Conservation (phyloP, 75 land plant genomes). For the Cryptomeria japonica region DNA sequence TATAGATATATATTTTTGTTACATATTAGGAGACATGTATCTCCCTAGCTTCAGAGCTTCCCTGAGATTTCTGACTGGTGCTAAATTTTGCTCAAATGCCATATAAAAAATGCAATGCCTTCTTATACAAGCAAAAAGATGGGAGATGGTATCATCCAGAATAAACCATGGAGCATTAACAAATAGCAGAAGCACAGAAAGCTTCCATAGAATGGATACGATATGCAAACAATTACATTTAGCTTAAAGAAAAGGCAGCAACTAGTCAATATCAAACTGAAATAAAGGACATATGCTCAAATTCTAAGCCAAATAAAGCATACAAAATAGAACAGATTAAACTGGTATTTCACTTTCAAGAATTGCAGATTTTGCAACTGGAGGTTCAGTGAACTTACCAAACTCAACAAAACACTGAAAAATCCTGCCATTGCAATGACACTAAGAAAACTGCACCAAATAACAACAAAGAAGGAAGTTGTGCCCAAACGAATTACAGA, state of each 20-base stretch:
- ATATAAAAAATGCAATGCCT: not conserved
- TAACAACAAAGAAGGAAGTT: slow-evolving; percentile 49
- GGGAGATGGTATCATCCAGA: not conserved
- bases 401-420: slow-evolving; percentile 31
- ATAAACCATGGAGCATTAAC: not conserved
- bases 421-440: slow-evolving; percentile 57
- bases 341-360: not conserved
- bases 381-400: slow-evolving; percentile 34
- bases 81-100: not conserved
- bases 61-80: not conserved
- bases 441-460: slow-evolving; percentile 64
- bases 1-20: no score
- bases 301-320: not conserved
- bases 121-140: not conserved
- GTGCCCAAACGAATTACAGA: slow-evolving; percentile 62
- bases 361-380: not conserved
- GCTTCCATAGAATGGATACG: not conserved
- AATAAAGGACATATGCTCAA: not conserved
- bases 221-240: not conserved
- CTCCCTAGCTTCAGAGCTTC: not conserved
- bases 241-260: not conserved
- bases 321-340: not conserved
- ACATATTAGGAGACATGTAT: not conserved
- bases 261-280: not conserved
- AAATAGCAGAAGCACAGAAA: not conserved